These are phyloP conservation scores for Rhynchospora pubera DNA, from an alignment of 176 grass and related monocot species.

Conservation along the genomic window DNA sequence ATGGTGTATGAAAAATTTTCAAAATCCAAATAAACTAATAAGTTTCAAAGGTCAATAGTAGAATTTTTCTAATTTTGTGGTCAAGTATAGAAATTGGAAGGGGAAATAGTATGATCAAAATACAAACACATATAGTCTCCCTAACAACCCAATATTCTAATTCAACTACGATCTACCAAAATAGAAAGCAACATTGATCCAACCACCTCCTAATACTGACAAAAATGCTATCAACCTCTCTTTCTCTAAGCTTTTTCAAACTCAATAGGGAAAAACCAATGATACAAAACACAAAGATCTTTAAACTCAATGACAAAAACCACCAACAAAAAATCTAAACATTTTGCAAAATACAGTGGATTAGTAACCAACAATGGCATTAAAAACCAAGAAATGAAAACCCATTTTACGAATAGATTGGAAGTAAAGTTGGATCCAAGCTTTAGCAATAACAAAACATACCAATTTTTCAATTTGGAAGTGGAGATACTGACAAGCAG, in stretches of 20 bases:
- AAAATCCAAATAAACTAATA: background rate
- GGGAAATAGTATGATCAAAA: background rate
- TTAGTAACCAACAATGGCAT: background rate
- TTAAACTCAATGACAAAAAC: background rate
- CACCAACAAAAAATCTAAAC: background rate
- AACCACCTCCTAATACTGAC: background rate
- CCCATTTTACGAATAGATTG: background rate
- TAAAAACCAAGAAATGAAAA: background rate
- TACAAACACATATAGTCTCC: background rate
- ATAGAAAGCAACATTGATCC: slow-evolving; percentile 17
- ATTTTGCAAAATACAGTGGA: background rate
- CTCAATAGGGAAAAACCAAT: too few relatives aligned
- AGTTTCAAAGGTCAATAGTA: background rate
- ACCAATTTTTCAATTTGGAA: slow-evolving; percentile 9
- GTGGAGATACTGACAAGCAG: slow-evolving; percentile 17
- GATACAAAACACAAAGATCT: background rate
- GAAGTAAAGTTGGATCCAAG: slow-evolving; percentile 8
- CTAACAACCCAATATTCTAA: slow-evolving; percentile 8
- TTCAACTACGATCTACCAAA: slow-evolving; percentile 15
- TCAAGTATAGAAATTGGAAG: background rate
- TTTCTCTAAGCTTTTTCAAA: background rate
- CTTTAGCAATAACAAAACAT: background rate
- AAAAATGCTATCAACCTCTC: background rate
- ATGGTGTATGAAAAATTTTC: background rate
- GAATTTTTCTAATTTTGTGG: background rate